Conservation (phyloP, 805 yeast genomes). For the Zygosaccharomyces pseudorouxii region DNA sequence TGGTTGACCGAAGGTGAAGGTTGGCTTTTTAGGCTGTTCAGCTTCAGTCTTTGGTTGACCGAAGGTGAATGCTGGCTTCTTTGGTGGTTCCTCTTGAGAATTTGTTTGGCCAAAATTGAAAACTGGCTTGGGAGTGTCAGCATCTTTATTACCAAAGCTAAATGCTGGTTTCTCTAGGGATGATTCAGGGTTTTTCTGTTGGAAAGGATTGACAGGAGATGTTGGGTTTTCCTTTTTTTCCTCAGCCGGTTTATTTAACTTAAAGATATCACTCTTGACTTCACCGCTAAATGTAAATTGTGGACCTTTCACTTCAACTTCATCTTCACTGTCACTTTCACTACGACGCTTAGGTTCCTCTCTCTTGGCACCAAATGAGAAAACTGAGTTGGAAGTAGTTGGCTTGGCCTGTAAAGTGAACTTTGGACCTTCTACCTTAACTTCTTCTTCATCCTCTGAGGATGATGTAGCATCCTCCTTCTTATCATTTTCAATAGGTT, state of each 20-base stretch:
- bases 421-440: constrained; percentile 69
- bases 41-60: background rate
- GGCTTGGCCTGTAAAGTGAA: constrained; percentile 49
- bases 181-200: background rate
- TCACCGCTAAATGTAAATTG: constrained; percentile 37
- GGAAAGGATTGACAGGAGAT: background rate
- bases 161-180: constrained; percentile 11
- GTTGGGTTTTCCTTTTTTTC: constrained; percentile 3
- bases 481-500: constrained; percentile 5
- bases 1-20: constrained; percentile 27
- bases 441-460: constrained; percentile 49
- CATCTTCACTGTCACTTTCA: constrained; percentile 32
- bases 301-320: constrained; percentile 38
- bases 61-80: constrained; percentile 8
- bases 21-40: constrained; percentile 18
- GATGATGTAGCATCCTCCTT: constrained; percentile 34
- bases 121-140: constrained; percentile 5
- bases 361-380: constrained; percentile 39
- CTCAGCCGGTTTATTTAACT: constrained; percentile 21
- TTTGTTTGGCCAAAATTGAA: constrained; percentile 17
- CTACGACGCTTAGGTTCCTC: constrained; percentile 18
- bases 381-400: constrained; percentile 47
- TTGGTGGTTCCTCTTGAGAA: background rate
- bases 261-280: constrained; percentile 37
- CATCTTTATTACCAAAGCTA: constrained; percentile 12